Base-by-base conservation (phyloP, 805 yeast genomes). In the Cyberlindnera saturnus region DNA sequence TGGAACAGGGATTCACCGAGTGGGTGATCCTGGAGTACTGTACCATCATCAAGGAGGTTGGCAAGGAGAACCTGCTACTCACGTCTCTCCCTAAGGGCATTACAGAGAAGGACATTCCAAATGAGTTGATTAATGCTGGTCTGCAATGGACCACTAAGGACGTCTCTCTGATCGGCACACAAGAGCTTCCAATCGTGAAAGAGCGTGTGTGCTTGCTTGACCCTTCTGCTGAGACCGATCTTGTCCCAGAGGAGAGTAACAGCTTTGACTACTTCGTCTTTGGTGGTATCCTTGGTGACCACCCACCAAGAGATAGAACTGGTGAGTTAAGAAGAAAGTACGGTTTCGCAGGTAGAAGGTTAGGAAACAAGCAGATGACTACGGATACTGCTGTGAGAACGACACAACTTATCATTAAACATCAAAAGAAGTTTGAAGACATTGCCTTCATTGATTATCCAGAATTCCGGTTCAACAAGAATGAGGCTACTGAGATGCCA, bases 401-500 rank as follows among this genome's bases (percentile, higher is more conserved):
- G 16, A 88, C 97, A 1, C 89, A 88, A 56, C 59, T 75, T 36
- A 90, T 91, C 26, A 68, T 87, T n/a, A 79, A 81, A 45, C 74
- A 75, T 35, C 66, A 72, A 42, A 67, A 55, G 2, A 60, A 63
- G 19, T 85, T 91, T 54, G 86, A 84, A 49, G 76, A 85, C 40
- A 87, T 93, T 48, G 75, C 77, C 43, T 91, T 87, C 61, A 79
- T 91, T 41, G 98, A 93, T 62, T 89, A 86, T 60, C 99, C 99
- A 4, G 98, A 91, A 64, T 83, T 91, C 53, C 78, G 88, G 60
- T 91, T 86, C 68, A 82, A 72, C 64, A 83, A 82, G 61, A 79
- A 86, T 57, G 99, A 93, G 64, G 86, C 95, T 3, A 89, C 96
- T 0, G 97, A 91, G 60, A 91, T 91, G 99, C 99, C 99, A 3